phyloP scores from a whole-genome alignment of 2,329 filamentous ascomycete genomes.

The Aspergillus pseudoviridinutans region DNA sequence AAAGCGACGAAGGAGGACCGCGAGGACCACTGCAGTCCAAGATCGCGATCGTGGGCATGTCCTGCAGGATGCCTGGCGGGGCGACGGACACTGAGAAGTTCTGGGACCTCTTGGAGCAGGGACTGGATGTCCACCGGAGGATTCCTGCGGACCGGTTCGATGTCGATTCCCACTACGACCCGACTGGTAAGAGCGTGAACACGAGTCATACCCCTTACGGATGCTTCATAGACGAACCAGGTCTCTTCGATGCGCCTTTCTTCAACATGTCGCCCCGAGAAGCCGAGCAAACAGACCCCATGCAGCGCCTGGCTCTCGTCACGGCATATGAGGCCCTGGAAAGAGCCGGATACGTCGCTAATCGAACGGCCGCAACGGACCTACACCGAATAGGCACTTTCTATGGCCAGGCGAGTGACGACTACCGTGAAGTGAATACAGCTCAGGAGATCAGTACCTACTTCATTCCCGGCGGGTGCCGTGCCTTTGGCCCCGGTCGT shows the following conservation, averaged over 20 bases:
- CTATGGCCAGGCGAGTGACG: slow-evolving; percentile 69
- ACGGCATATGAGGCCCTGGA: slow-evolving; percentile 62
- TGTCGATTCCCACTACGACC: slow-evolving; percentile 29
- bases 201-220: slow-evolving; percentile 29
- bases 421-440: slow-evolving; percentile 65
- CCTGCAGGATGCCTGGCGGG: slow-evolving; percentile 5
- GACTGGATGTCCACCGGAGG: slow-evolving; percentile 29
- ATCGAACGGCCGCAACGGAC: slow-evolving; percentile 63
- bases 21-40: neutral
- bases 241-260: slow-evolving; percentile 35
- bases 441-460: slow-evolving; percentile 66
- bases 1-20: too few relatives aligned
- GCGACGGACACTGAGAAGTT: slow-evolving; percentile 26
- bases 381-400: slow-evolving; percentile 64
- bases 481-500: slow-evolving; percentile 58
- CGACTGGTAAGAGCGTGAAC: slow-evolving; percentile 30
- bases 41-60: slow-evolving; percentile 9
- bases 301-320: slow-evolving; percentile 37
- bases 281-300: slow-evolving; percentile 28
- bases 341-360: slow-evolving; percentile 70
- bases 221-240: slow-evolving; percentile 35
- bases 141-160: slow-evolving; percentile 34
- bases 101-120: slow-evolving; percentile 33
- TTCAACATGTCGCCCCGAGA: slow-evolving; percentile 62
- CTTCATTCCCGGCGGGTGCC: slow-evolving; percentile 60